Evolutionary conservation across 129 eudicot species (phyloP).

Genomic region (Saussurea involucrata): DNA sequence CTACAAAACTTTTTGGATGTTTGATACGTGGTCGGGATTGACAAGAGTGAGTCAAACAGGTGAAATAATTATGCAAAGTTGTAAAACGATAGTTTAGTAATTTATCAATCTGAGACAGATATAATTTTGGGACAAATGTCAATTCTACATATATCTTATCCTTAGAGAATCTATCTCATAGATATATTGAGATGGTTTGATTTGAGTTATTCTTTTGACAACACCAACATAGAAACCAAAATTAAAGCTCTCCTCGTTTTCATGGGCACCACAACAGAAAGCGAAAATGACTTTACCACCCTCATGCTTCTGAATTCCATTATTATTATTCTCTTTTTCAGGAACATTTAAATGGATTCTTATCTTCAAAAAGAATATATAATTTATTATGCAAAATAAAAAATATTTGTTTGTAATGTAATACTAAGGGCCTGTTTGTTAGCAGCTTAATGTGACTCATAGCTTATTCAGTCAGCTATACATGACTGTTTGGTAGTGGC

Average conservation of each 20-base stretch:
- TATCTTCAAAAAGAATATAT: neutral
- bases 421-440: neutral
- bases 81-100: too few species aligned
- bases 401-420: neutral
- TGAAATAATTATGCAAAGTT: too few species aligned
- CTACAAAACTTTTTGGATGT: neutral
- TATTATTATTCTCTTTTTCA: constrained; percentile 1
- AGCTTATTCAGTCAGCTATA: too few species aligned
- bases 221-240: constrained; percentile 22
- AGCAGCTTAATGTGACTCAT: too few species aligned
- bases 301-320: constrained; percentile 18
- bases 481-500: too few species aligned
- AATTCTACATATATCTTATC: too few species aligned
- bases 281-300: constrained; percentile 29
- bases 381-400: neutral
- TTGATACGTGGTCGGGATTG: too few species aligned
- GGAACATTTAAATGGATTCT: neutral
- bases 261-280: constrained; percentile 31
- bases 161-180: too few species aligned
- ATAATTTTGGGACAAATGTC: too few species aligned
- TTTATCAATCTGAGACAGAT: too few species aligned
- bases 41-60: too few species aligned
- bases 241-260: constrained; percentile 34
- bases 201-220: neutral
- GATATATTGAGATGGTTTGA: neutral